A percentile compares a stretch with the other conserved stretches of the same genome.
Conservation (phyloP, 2,329 filamentous ascomycete genomes). For the Stenocarpella maydis region DNA sequence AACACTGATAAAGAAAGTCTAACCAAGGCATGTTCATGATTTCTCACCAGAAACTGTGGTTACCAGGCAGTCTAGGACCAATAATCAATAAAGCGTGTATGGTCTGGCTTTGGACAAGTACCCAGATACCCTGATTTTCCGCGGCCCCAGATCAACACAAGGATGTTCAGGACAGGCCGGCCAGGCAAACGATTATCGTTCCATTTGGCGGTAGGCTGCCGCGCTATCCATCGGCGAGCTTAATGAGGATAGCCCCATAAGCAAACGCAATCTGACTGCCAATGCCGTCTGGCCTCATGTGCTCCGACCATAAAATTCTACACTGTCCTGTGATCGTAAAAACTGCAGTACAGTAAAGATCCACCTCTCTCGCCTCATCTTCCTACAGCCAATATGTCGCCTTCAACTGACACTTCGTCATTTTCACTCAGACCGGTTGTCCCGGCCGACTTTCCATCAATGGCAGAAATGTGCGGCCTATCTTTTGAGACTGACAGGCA, state of each 20-base stretch:
- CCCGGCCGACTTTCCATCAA: constrained; percentile 42
- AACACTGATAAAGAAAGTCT: too few species aligned
- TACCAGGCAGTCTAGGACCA: too few species aligned
- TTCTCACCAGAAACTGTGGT: too few species aligned
- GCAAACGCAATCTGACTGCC: neutral
- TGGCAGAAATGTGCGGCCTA: constrained; percentile 43
- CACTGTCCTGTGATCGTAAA: neutral
- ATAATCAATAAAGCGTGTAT: too few species aligned
- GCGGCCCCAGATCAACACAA: too few species aligned
- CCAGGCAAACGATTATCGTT: neutral
- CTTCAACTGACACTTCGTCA: neutral
- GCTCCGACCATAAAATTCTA: neutral
- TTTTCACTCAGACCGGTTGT: constrained; percentile 30
- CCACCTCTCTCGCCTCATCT: neutral
- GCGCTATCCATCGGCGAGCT: constrained; percentile 20
- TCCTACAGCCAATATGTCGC: neutral
- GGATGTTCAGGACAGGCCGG: neutral
- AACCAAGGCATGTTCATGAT: too few species aligned
- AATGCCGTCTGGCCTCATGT: neutral
- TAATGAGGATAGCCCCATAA: constrained; percentile 2
- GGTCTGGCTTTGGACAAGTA: too few species aligned
- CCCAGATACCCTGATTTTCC: too few species aligned
- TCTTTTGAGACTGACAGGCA: constrained; percentile 45
- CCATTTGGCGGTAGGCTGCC: neutral
- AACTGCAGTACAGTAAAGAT: neutral